Conservation (phyloP, 2,329 filamentous ascomycete species). For the Penicillium freii region DNA sequence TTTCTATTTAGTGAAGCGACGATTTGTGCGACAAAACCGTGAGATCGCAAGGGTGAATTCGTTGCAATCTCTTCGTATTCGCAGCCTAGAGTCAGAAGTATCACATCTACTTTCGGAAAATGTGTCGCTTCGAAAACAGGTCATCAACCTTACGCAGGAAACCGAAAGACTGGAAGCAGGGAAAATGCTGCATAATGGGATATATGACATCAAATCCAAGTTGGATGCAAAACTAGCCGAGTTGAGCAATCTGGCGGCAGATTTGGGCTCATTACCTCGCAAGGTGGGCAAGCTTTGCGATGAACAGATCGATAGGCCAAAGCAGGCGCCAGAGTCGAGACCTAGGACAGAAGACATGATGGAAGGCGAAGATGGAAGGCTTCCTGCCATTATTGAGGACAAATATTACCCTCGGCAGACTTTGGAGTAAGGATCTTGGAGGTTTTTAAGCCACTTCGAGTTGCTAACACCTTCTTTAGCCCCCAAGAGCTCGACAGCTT, state of each 20-base stretch:
- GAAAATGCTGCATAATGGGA: slow-evolving; percentile 46
- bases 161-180: slow-evolving; percentile 49
- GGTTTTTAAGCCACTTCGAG: background rate
- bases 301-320: slow-evolving; percentile 15
- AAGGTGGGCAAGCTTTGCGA: slow-evolving; percentile 24
- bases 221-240: slow-evolving; percentile 58
- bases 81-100: slow-evolving; percentile 61
- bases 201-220: slow-evolving; percentile 53
- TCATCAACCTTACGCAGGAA: slow-evolving; percentile 56
- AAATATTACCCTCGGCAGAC: slow-evolving; percentile 58
- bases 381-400: slow-evolving; percentile 61
- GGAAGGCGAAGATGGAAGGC: slow-evolving; percentile 35
- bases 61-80: slow-evolving; percentile 62
- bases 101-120: slow-evolving; percentile 61
- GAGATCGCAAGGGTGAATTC: slow-evolving; percentile 65
- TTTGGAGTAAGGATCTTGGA: slow-evolving; percentile 48
- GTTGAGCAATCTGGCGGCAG: slow-evolving; percentile 53
- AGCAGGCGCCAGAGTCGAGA: slow-evolving; percentile 15
- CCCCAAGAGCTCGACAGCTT: slow-evolving; percentile 37
- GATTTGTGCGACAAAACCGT: slow-evolving; percentile 65
- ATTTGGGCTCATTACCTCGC: slow-evolving; percentile 49
- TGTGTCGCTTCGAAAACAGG: slow-evolving; percentile 57
- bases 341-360: slow-evolving; percentile 19
- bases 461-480: slow-evolving; percentile 21
- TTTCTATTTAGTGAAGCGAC: slow-evolving; percentile 55